Conservation (phyloP, 1,284 basidiomycete species). For the Ceratobasidium sp. region DNA sequence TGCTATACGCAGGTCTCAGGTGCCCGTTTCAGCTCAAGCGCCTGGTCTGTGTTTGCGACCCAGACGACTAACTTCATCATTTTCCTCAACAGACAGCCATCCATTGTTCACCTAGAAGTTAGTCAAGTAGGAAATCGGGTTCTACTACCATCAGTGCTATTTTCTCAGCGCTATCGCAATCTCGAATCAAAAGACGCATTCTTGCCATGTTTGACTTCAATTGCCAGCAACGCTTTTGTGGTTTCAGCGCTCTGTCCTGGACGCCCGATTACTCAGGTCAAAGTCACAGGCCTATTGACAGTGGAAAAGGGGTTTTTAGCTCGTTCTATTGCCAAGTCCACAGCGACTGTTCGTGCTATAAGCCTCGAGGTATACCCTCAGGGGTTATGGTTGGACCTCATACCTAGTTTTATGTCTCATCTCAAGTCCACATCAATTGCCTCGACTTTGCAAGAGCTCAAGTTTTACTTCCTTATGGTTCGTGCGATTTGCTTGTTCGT, state of each 20-base stretch:
- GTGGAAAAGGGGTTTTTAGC: neutral
- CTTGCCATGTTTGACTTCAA: slow-evolving; percentile 1
- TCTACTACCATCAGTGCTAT: neutral
- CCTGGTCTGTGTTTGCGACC: slow-evolving; percentile 4
- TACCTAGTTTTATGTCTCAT: neutral
- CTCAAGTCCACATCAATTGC: neutral
- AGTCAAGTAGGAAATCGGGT: neutral
- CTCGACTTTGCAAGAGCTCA: neutral
- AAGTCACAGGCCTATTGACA: neutral
- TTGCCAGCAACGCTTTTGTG: neutral
- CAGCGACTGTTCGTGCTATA: neutral
- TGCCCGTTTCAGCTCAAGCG: slow-evolving; percentile 15
- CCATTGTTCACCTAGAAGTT: slow-evolving; percentile 16
- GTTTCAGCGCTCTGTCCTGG: slow-evolving; percentile 4
- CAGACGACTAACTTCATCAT: neutral
- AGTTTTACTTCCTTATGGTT: neutral
- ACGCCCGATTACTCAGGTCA: slow-evolving; percentile 1
- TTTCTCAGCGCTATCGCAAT: slow-evolving; percentile 8
- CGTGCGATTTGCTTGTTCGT: neutral
- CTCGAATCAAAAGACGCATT: slow-evolving; percentile 9
- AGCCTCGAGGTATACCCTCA: neutral
- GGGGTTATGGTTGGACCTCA: neutral
- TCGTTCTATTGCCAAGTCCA: slow-evolving; percentile 6
- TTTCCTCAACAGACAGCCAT: slow-evolving; percentile 22
- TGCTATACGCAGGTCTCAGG: neutral